Base-by-base conservation (phyloP, 2,329 filamentous ascomycete genomes). In the Arthrobotrys sinensis region DNA sequence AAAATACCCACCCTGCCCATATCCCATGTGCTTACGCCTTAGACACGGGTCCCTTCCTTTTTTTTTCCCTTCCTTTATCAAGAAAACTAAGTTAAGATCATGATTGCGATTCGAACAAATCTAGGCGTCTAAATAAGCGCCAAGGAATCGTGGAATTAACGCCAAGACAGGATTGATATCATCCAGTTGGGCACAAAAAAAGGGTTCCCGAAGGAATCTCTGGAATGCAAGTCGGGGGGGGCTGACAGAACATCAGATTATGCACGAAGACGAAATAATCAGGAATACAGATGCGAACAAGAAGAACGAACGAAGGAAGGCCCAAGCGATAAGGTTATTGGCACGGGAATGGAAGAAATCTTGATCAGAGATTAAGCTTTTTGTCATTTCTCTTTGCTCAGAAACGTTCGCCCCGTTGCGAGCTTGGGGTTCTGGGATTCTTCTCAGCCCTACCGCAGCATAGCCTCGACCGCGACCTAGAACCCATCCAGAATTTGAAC, bases 71-170 rank as follows among this genome's bases (percentile, higher is more conserved):
- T 28, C 24, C 4, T 28, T 28, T 28, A 28, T 28, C 24, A 28
- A 28, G 24, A 28, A 28, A 28, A 2, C 4, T 28, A 28, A 28
- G 2, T 28, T 28, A 28, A 28, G 4, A 28, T 28, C 24, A 28
- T 4, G 24, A 28, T 28, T 28, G 24, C 24, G 24, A 28, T 28
- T 28, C 24, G 24, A 28, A 28, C 24, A 14, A 14, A 6, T 45
- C 12, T n/a, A 48, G 52, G 55, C 55, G 55, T 60, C 34, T 60
- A 60, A 60, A 60, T 60, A 60, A 21, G 19, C 55, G 55, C 55
- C 55, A 60, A 60, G 55, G 36, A 60, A 60, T 28, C 21, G 1
- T n/a, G 12, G 3, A 7, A 60, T 43, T 28, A 2, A 43, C 19
- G 55, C 55, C 55, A 60, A 60, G 55, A n/a, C 43, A 43, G 34